A percentile compares a stretch with the other conserved stretches of the same genome.
phyloP scores from a whole-genome alignment of 805 yeast species.

The Metschnikowia koreensis region DNA sequence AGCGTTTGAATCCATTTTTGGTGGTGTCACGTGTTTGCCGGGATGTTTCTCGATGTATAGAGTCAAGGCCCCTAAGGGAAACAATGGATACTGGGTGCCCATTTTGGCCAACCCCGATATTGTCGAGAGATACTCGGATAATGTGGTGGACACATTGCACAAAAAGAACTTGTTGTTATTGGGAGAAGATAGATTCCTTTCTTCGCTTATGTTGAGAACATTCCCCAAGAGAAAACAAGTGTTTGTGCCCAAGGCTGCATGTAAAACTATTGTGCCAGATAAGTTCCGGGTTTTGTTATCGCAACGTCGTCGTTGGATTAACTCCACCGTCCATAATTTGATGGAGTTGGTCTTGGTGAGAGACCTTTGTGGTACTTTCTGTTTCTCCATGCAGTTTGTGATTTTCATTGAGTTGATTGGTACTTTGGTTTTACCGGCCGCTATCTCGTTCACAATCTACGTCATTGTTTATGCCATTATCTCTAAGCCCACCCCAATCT shows the following conservation, averaged over 20 bases:
- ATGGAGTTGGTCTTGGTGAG: slow-evolving; percentile 81
- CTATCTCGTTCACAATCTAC: slow-evolving; percentile 78
- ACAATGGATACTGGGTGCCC: slow-evolving; percentile 80
- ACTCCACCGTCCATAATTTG: slow-evolving; percentile 89
- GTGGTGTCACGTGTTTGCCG: slow-evolving; percentile 92
- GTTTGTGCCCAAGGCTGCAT: slow-evolving; percentile 86
- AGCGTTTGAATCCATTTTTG: slow-evolving; percentile 93
- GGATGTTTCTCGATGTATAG: slow-evolving; percentile 94
- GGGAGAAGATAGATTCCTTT: slow-evolving; percentile 87
- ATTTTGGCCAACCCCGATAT: slow-evolving; percentile 89
- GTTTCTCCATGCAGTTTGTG: slow-evolving; percentile 93
- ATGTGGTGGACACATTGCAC: slow-evolving; percentile 79
- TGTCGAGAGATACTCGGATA: slow-evolving; percentile 87
- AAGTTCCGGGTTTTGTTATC: slow-evolving; percentile 75
- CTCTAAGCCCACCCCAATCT: slow-evolving; percentile 68
- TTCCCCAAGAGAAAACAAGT: slow-evolving; percentile 88
- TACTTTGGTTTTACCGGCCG: slow-evolving; percentile 85
- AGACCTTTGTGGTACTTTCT: slow-evolving; percentile 91
- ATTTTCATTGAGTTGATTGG: slow-evolving; percentile 82
- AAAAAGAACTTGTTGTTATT: slow-evolving; percentile 78
- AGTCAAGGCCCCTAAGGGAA: slow-evolving; percentile 83
- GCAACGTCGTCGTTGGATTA: slow-evolving; percentile 96
- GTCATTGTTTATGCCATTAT: slow-evolving; percentile 71
- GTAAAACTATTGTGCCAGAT: slow-evolving; percentile 89
- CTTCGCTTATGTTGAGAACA: slow-evolving; percentile 82